phyloP scores from a whole-genome alignment of 2,329 filamentous ascomycete genomes.

The Fusarium piperis region DNA sequence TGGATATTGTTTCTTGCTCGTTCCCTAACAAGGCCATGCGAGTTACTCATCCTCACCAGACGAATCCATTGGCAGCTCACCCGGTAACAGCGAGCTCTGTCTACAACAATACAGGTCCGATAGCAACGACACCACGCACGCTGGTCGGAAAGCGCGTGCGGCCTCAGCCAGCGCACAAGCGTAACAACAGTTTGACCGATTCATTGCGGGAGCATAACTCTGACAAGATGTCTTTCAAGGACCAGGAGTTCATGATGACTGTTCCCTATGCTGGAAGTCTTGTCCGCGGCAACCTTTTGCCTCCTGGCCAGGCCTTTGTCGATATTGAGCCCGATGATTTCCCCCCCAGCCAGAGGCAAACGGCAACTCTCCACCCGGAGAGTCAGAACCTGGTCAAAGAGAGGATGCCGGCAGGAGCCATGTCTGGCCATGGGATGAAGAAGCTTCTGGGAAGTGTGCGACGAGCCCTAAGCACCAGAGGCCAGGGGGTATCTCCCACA shows the following conservation, averaged over 20 bases:
- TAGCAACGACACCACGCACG: conserved; percentile 68
- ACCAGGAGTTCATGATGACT: conserved; percentile 67
- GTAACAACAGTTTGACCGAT: conserved; percentile 88
- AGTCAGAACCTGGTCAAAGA: conserved; percentile 54
- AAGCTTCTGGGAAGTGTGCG: conserved; percentile 88
- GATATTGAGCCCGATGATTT: conserved; percentile 68
- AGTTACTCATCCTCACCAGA: conserved; percentile 50
- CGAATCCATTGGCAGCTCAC: conserved; percentile 61
- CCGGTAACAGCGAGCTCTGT: conserved; percentile 63
- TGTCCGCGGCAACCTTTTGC: conserved; percentile 85
- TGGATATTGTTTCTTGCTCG: conserved; percentile 71
- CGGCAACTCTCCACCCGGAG: conserved; percentile 60
- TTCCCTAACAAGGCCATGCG: conserved; percentile 65
- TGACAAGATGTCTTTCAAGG: conserved; percentile 62
- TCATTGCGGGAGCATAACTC: conserved; percentile 76
- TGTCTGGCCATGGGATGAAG: conserved; percentile 81
- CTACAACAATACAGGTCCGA: conserved; percentile 57
- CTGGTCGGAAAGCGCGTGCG: conserved; percentile 68
- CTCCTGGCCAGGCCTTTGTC: conserved; percentile 84
- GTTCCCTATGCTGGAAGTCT: conserved; percentile 82
- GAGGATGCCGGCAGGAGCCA: conserved; percentile 63
- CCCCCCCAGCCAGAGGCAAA: conserved; percentile 59
- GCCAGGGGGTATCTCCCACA: conserved; percentile 54
- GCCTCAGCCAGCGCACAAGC: conserved; percentile 71
- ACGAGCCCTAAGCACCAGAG: conserved; percentile 76